Evolutionary conservation across 148 eudicot genomes (phyloP).

Genomic region (Amaranthus hypochondriacus): DNA sequence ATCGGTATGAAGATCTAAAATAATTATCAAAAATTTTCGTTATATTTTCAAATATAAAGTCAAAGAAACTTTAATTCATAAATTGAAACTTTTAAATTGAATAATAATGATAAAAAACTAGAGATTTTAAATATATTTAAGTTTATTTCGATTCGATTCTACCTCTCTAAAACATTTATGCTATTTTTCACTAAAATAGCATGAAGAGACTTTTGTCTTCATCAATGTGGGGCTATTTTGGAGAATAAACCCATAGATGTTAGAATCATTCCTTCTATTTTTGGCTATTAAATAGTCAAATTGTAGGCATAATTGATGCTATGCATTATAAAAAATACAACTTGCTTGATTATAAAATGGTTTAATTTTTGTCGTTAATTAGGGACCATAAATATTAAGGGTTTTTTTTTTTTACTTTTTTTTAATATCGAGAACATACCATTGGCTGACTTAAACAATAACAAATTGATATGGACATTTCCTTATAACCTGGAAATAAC

Average conservation of each 20-base stretch:
- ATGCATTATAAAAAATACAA: neutral
- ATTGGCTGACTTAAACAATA: neutral
- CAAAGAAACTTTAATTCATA: too few species aligned
- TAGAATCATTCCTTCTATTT: neutral
- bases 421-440: too few species aligned
- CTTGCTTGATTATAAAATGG: constrained; percentile 6
- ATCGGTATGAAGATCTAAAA: too few species aligned
- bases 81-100: too few species aligned
- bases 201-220: too few species aligned
- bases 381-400: neutral
- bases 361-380: neutral
- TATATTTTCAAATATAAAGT: too few species aligned
- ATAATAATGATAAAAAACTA: too few species aligned
- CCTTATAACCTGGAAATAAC: constrained; percentile 12
- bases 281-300: neutral
- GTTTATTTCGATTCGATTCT: too few species aligned
- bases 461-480: constrained; percentile 10
- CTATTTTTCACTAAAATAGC: too few species aligned
- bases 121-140: too few species aligned
- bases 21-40: too few species aligned
- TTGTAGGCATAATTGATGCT: neutral
- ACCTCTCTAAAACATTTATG: too few species aligned
- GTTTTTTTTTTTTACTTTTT: neutral
- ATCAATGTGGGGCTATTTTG: neutral
- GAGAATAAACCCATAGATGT: neutral